Evolutionary conservation across 768 basidiomycete genomes (phyloP), one percentile per base, ranked within the genome.

Genomic region (Naematelia encephala): DNA sequence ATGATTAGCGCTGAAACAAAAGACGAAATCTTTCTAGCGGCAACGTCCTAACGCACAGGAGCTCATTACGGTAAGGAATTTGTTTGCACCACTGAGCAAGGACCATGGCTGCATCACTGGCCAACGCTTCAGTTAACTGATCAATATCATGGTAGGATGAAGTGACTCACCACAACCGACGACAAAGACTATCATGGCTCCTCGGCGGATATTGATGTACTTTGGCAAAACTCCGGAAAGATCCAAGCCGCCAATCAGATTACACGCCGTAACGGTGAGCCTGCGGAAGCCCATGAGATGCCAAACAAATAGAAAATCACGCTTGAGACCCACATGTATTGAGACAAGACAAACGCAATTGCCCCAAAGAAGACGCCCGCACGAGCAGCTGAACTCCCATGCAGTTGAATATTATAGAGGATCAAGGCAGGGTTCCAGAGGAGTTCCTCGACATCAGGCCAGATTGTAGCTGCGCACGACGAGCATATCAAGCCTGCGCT

Each of bases 201-300:
- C 63, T 16, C 64, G 56, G 34, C 57, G 46, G 54, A 66, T 66
- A 44, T 61, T 66, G 42, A 66, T 51, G 46, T 66, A 66, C 39
- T 45, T 61, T 10, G 64, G 64, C 52, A 34, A 52, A 4, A 66
- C 45, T 50, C 57, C 60, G 19, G 64, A 54, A 34, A 66, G 42
- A 51, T 62, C 64, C 52, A 62, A 59, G 11, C 58, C 64, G n/a
- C 50, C 50, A 51, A 51, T 51, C 16, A 51, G 50, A 39, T 39
- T 39, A 16, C 34, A 39, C 8, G 34, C 34, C 8, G 34, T 8
- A 39, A 39, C 34, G 16, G 50, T 51, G 16, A 39, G 34, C 16
- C 34, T 39, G 16, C 16, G 16, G 57, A 47, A 19, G 61, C 54
- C 26, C 50, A 49, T 21, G 54, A 55, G 26, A 56, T 60, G 2